Percentiles rank a stretch among this genome's conserved stretches.
Evolutionary conservation across 2,329 filamentous ascomycete species (phyloP).

Genomic region (Fusarium gaditjirri): DNA sequence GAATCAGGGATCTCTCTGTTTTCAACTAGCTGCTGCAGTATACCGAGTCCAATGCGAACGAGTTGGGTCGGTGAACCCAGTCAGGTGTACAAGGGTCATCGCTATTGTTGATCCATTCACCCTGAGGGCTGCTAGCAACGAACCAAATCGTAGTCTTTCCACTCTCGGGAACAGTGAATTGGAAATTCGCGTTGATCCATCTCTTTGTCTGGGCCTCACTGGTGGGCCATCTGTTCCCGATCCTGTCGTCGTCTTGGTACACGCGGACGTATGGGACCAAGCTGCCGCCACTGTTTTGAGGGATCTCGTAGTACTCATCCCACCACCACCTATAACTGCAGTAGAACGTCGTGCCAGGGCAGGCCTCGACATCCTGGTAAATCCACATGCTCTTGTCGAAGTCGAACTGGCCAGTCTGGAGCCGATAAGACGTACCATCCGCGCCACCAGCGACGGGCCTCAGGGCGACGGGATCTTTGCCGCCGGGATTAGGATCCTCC

Average conservation of each 20-base stretch:
- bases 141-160: conserved; percentile 10
- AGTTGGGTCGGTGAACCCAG: not conserved
- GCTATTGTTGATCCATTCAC: not conserved
- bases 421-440: too few species aligned
- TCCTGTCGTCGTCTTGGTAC: not conserved
- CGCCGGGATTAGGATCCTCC: too few species aligned
- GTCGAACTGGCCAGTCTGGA: not conserved
- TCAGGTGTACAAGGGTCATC: not conserved
- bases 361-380: not conserved
- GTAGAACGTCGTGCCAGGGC: not conserved
- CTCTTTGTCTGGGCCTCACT: not conserved
- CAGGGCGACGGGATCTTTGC: too few species aligned
- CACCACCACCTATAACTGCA: conserved; percentile 3
- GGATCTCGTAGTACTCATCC: not conserved
- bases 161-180: not conserved
- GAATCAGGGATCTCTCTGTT: fast-evolving
- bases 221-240: not conserved
- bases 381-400: conserved; percentile 1
- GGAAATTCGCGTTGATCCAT: not conserved
- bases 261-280: conserved; percentile 10
- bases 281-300: fast-evolving
- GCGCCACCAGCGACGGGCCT: too few species aligned
- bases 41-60: not conserved
- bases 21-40: not conserved
- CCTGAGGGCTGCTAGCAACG: conserved; percentile 13